These are phyloP conservation scores for Mycena sanguinolenta DNA, from an alignment of 768 basidiomycete species.

Conservation along the genomic window DNA sequence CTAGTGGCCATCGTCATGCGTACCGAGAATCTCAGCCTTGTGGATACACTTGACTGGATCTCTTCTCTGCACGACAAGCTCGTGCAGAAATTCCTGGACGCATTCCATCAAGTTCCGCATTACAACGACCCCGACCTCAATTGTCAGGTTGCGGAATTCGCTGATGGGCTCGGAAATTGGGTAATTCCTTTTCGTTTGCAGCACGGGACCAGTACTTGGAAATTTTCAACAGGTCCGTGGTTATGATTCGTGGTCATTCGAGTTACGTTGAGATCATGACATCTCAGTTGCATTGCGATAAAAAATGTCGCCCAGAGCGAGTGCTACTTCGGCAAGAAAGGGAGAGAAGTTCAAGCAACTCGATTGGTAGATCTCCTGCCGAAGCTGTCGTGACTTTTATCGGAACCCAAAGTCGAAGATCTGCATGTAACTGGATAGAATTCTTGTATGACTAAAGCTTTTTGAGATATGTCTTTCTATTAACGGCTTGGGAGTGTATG, in stretches of 20 bases:
- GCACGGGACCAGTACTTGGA: constrained; percentile 1
- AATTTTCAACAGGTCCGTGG: constrained; percentile 17
- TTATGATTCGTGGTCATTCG: constrained; percentile 14
- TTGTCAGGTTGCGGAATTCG: constrained; percentile 2
- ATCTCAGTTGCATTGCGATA: background rate
- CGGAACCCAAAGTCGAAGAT: too few species aligned
- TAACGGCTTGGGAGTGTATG: too few species aligned
- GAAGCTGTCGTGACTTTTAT: too few species aligned
- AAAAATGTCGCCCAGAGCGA: constrained; percentile 14
- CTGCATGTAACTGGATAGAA: too few species aligned
- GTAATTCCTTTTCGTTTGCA: constrained; percentile 10
- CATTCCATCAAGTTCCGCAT: constrained; percentile 9
- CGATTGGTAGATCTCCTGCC: constrained; percentile 15
- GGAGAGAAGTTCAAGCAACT: constrained; percentile 7
- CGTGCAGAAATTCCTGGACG: constrained; percentile 10
- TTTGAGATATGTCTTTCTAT: too few species aligned
- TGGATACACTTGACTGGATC: constrained; percentile 10
- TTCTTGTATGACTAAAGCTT: too few species aligned
- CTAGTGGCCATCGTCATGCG: constrained; percentile 11
- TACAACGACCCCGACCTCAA: constrained; percentile 13
- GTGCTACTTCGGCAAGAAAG: constrained; percentile 11
- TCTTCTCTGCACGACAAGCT: constrained; percentile 4
- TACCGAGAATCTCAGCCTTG: constrained; percentile 10
- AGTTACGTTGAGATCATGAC: background rate
- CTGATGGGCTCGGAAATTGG: constrained; percentile 11